These are phyloP conservation scores for Symmetrospora coprosmae DNA, from an alignment of 768 basidiomycete species.

Conservation along the genomic window DNA sequence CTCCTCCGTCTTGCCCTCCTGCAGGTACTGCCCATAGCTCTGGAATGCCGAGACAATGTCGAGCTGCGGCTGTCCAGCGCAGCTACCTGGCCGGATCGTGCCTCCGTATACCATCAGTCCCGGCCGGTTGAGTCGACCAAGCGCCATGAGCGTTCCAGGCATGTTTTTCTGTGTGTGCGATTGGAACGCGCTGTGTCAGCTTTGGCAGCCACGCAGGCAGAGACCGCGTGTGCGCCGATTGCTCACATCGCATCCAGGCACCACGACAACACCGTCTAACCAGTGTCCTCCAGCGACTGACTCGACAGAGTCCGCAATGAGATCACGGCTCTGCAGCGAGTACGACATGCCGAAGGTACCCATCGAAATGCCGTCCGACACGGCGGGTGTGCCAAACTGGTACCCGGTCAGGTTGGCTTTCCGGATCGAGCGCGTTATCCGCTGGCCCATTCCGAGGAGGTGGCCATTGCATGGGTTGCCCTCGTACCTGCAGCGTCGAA, in stretches of 20 bases:
- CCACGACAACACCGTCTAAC: slow-evolving; percentile 91
- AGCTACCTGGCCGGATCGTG: slow-evolving; percentile 80
- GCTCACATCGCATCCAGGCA: slow-evolving; percentile 58
- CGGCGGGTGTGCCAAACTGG: slow-evolving; percentile 93
- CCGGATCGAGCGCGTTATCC: slow-evolving; percentile 64
- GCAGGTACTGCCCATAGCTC: slow-evolving; percentile 84
- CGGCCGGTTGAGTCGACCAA: slow-evolving; percentile 87
- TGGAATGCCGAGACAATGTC: slow-evolving; percentile 98
- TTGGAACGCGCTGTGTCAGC: too few relatives aligned
- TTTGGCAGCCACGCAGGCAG: too few relatives aligned
- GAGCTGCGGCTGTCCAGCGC: slow-evolving; percentile 69
- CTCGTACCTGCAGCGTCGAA: slow-evolving; percentile 59
- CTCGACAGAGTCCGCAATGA: slow-evolving; percentile 95
- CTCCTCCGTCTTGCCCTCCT: slow-evolving; percentile 65
- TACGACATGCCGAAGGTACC: slow-evolving; percentile 44
- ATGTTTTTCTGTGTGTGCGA: slow-evolving; percentile 78
- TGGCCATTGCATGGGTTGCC: slow-evolving; percentile 98
- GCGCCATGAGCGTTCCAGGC: slow-evolving; percentile 97
- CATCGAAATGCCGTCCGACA: slow-evolving; percentile 98
- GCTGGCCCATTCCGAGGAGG: slow-evolving; percentile 71
- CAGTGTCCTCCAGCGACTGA: slow-evolving; percentile 92
- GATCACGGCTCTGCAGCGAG: slow-evolving; percentile 91
- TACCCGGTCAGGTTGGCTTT: slow-evolving; percentile 68
- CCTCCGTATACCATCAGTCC: slow-evolving; percentile 97
- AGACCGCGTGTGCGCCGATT: not conserved